These are phyloP conservation scores for Chaetomium sp. DNA, from an alignment of 2,329 filamentous ascomycete species.

Conservation along the genomic window DNA sequence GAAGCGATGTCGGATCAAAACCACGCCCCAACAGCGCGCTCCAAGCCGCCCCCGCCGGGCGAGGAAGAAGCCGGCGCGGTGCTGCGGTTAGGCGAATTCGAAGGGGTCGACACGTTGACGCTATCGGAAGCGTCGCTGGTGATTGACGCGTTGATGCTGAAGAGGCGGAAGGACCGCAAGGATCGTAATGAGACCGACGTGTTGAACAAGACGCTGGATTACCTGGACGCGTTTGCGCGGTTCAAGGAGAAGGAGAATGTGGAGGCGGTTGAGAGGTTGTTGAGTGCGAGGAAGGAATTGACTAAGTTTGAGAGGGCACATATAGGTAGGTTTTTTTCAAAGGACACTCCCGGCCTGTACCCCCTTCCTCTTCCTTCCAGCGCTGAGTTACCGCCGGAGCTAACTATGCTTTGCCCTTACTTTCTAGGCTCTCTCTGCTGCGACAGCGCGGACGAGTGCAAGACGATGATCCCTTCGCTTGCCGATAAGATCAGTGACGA, in stretches of 20 bases:
- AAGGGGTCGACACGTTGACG: slow-evolving; percentile 83
- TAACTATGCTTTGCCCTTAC: not conserved
- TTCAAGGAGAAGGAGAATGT: slow-evolving; percentile 95
- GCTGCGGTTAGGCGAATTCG: slow-evolving; percentile 87
- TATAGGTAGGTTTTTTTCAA: slow-evolving; percentile 54
- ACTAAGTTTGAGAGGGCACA: slow-evolving; percentile 92
- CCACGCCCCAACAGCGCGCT: slow-evolving; percentile 51
- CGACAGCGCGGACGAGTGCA: slow-evolving; percentile 89
- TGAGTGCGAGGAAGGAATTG: slow-evolving; percentile 72
- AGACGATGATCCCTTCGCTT: slow-evolving; percentile 86
- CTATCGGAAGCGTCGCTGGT: slow-evolving; percentile 88
- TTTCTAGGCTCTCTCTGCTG: slow-evolving; percentile 77
- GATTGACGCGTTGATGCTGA: slow-evolving; percentile 80
- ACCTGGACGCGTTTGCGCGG: slow-evolving; percentile 88
- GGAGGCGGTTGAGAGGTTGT: slow-evolving; percentile 83
- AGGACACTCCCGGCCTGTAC: not conserved
- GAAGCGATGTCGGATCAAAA: slow-evolving; percentile 22
- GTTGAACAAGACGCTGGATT: slow-evolving; percentile 80
- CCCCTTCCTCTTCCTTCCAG: not conserved
- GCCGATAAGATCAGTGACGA: slow-evolving; percentile 86
- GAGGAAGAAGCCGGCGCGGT: slow-evolving; percentile 82
- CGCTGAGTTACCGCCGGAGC: not conserved
- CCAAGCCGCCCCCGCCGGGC: slow-evolving; percentile 61
- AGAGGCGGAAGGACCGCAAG: slow-evolving; percentile 71
- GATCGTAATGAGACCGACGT: slow-evolving; percentile 84